A percentile compares a stretch with the other conserved stretches of the same genome.
phyloP scores from a whole-genome alignment of 2,329 filamentous ascomycete genomes.

The Clonostachys rhizophaga region DNA sequence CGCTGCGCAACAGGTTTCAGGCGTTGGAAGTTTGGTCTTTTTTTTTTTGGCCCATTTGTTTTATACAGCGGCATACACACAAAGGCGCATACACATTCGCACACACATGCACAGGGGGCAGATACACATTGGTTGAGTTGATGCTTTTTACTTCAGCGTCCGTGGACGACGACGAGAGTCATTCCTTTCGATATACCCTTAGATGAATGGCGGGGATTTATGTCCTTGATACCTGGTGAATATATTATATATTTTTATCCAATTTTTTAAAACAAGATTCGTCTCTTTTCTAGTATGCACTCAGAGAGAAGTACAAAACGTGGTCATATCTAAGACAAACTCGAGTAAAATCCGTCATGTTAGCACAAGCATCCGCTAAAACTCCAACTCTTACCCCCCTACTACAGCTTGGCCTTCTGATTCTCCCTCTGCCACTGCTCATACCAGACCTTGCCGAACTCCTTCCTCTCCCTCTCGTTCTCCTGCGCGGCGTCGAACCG shows the following conservation, averaged over 20 bases:
- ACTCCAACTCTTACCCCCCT: background rate
- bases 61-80: conserved; percentile 1
- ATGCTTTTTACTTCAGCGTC: background rate
- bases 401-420: conserved; percentile 30
- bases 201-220: background rate
- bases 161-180: background rate
- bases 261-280: background rate
- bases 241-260: background rate
- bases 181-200: too few species aligned
- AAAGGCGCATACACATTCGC: background rate
- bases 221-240: background rate
- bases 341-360: too few species aligned
- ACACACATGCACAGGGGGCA: background rate
- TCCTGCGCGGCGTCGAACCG: conserved; percentile 34
- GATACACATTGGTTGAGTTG: background rate
- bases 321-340: too few species aligned
- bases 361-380: too few species aligned
- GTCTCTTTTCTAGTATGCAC: too few species aligned
- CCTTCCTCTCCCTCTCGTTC: conserved; percentile 33
- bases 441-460: conserved; percentile 39
- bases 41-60: conserved; percentile 1
- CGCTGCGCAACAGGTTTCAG: too few species aligned
- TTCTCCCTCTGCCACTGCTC: conserved; percentile 41
- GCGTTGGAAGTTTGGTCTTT: too few species aligned
- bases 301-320: too few species aligned